A percentile compares a stretch with the other conserved stretches of the same genome.
Evolutionary conservation across 306 rosid species (phyloP).

Genomic region (Prunus mume): DNA sequence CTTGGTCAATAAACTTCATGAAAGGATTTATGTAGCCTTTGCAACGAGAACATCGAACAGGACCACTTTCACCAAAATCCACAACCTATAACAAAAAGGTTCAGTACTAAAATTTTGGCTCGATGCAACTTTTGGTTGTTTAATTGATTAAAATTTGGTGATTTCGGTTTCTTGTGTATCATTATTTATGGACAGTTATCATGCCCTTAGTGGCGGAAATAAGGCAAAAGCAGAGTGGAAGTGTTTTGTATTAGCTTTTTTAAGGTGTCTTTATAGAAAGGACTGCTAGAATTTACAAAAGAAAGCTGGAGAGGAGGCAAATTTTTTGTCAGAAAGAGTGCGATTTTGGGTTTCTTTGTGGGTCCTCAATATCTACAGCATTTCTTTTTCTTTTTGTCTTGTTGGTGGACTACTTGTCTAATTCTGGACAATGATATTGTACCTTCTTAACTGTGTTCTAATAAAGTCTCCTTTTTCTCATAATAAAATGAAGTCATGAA

Average conservation of each 20-base stretch:
- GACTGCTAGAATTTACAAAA: neutral
- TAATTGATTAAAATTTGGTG: neutral
- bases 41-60: conserved; percentile 98
- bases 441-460: too few species aligned
- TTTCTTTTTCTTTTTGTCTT: neutral
- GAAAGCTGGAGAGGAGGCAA: neutral
- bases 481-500: neutral
- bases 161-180: neutral
- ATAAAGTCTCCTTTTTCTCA: neutral
- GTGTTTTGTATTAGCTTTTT: neutral
- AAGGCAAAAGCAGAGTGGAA: neutral
- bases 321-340: neutral
- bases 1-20: conserved; percentile 96
- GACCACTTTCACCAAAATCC: conserved; percentile 98
- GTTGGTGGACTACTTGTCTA: neutral
- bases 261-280: neutral
- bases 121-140: neutral
- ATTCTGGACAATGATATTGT: neutral
- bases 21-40: conserved; percentile 95
- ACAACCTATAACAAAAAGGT: conserved; percentile 59
- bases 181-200: neutral
- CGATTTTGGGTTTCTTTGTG: neutral
- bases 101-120: neutral
- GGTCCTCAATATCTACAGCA: neutral
- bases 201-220: neutral